A percentile compares a stretch with the other conserved stretches of the same genome.
Conservation (phyloP, 371 early-diverging fungal species). For the Rhizopus stolonifer region DNA sequence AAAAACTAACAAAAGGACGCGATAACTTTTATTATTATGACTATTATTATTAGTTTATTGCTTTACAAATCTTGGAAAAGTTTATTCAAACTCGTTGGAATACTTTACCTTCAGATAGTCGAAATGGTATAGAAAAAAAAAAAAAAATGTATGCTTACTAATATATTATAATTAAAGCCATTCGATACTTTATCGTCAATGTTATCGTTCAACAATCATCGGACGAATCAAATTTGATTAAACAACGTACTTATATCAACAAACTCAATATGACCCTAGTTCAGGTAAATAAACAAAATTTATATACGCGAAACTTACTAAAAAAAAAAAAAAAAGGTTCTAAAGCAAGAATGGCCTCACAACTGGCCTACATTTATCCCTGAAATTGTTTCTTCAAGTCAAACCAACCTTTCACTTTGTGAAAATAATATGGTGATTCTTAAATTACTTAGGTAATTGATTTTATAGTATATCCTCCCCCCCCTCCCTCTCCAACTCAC, state of each 20-base stretch:
- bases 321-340: constrained; percentile 62
- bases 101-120: constrained; percentile 85
- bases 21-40: no score
- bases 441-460: constrained; percentile 92
- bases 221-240: constrained; percentile 69
- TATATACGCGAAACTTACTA: background rate
- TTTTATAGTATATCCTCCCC: no score
- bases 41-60: constrained; percentile 94
- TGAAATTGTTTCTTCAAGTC: constrained; percentile 95
- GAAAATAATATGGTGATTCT: constrained; percentile 99
- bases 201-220: constrained; percentile 88
- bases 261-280: constrained; percentile 96
- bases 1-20: constrained; percentile 10
- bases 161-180: constrained; percentile 58
- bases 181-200: constrained; percentile 91
- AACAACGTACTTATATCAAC: constrained; percentile 75
- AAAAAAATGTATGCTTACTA: background rate
- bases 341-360: constrained; percentile 99
- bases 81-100: constrained; percentile 98
- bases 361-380: constrained; percentile 99
- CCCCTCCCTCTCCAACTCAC: no score
- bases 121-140: constrained; percentile 64
- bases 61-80: constrained; percentile 94
- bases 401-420: constrained; percentile 89
- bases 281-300: constrained; percentile 61